A percentile compares a stretch with the other conserved stretches of the same genome.
Evolutionary conservation across 2,329 filamentous ascomycete species (phyloP).

Genomic region (Colletotrichum sp.): DNA sequence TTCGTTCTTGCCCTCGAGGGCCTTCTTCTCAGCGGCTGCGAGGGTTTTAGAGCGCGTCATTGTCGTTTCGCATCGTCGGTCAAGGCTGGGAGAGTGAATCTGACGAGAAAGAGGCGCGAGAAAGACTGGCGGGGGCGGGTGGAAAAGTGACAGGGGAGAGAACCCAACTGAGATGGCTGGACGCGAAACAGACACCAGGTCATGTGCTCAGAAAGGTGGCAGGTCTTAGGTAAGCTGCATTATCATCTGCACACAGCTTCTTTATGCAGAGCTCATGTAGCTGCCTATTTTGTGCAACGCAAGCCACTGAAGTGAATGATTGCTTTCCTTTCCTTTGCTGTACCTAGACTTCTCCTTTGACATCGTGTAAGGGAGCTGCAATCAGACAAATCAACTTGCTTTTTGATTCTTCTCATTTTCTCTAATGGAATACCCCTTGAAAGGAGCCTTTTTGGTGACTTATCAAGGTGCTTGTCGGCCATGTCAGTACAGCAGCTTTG

Average conservation of each 20-base stretch:
- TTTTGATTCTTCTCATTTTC: fast-evolving
- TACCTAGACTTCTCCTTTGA: neutral
- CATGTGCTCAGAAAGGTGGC: neutral
- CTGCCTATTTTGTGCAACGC: neutral
- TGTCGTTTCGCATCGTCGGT: conserved; percentile 1
- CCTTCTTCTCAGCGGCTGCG: conserved; percentile 30
- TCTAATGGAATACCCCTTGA: neutral
- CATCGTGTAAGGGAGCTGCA: neutral
- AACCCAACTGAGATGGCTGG: neutral
- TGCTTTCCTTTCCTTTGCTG: neutral
- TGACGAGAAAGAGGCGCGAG: neutral
- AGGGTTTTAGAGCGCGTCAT: conserved; percentile 35
- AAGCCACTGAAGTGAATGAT: neutral
- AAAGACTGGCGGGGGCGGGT: neutral
- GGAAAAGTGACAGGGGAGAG: neutral
- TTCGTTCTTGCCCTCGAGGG: conserved; percentile 36
- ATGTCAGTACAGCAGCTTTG: neutral
- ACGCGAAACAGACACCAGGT: neutral
- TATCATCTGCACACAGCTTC: neutral
- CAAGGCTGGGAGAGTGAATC: neutral
- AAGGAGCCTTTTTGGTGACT: neutral
- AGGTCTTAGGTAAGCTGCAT: neutral
- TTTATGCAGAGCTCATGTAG: neutral
- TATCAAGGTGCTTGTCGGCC: neutral
- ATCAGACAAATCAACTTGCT: neutral